A percentile compares a stretch with the other conserved stretches of the same genome.
Evolutionary conservation across 176 grass and related monocot species (phyloP).

Genomic region (Hyparrhenia diplandra): DNA sequence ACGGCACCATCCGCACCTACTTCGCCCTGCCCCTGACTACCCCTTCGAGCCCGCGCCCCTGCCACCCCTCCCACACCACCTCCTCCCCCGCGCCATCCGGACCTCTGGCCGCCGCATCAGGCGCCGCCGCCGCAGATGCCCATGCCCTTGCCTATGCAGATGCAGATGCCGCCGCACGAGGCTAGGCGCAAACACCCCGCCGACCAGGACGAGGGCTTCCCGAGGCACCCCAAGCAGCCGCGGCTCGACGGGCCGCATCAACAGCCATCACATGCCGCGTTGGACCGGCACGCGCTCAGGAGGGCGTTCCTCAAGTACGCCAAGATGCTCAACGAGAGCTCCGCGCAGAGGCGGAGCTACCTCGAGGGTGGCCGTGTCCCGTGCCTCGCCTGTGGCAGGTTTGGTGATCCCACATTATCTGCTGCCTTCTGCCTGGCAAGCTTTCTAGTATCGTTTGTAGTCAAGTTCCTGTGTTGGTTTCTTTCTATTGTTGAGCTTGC

Average conservation of each 20-base stretch:
- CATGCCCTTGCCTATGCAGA: neutral
- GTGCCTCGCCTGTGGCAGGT: slow-evolving; percentile 90
- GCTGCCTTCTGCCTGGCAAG: slow-evolving; percentile 32
- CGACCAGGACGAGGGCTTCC: slow-evolving; percentile 49
- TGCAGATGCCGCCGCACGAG: slow-evolving; percentile 32
- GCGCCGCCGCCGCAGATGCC: slow-evolving; percentile 23
- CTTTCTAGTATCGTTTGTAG: slow-evolving; percentile 38
- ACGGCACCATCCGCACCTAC: slow-evolving; percentile 61
- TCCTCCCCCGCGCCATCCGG: slow-evolving; percentile 28
- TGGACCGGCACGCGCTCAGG: slow-evolving; percentile 48
- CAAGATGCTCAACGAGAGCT: slow-evolving; percentile 74
- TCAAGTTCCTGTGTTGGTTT: slow-evolving; percentile 36
- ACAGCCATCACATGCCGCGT: neutral
- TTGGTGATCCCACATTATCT: slow-evolving; percentile 44
- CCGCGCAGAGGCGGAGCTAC: slow-evolving; percentile 52
- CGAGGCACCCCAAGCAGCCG: slow-evolving; percentile 54
- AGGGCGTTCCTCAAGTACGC: slow-evolving; percentile 78
- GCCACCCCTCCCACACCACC: slow-evolving; percentile 15
- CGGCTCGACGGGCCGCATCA: slow-evolving; percentile 43
- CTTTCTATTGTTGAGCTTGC: slow-evolving; percentile 26
- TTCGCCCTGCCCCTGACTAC: slow-evolving; percentile 66
- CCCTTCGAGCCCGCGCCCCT: slow-evolving; percentile 35
- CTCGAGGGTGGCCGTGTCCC: slow-evolving; percentile 60
- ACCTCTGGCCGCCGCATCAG: slow-evolving; percentile 40
- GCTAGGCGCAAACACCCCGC: slow-evolving; percentile 41